Evolutionary conservation across 176 grass and related monocot species (phyloP).

Genomic region (Triticum urartu): DNA sequence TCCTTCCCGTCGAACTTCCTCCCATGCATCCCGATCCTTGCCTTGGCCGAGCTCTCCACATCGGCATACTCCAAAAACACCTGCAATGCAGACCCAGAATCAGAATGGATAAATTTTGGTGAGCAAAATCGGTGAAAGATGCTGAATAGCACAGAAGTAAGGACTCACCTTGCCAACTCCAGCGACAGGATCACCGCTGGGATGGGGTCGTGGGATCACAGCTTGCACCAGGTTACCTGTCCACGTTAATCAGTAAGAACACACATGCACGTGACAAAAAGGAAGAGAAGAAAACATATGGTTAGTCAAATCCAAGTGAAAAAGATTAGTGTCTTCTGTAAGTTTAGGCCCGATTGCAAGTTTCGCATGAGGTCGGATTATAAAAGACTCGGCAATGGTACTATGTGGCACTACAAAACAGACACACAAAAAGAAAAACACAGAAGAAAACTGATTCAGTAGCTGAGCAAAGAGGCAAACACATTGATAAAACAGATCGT

Average conservation of each 20-base stretch:
- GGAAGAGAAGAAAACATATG: background rate
- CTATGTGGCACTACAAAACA: conserved; percentile 51
- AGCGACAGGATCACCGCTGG: conserved; percentile 54
- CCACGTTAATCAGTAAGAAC: conserved; percentile 39
- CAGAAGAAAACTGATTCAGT: conserved; percentile 53
- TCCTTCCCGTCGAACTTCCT: conserved; percentile 79
- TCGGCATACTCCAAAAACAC: conserved; percentile 95
- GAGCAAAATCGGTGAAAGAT: background rate
- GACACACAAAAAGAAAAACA: conserved; percentile 46
- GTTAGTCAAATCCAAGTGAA: conserved; percentile 28
- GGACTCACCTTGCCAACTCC: conserved; percentile 83
- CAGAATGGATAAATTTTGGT: background rate
- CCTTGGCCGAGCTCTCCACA: conserved; percentile 58
- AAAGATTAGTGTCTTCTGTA: conserved; percentile 45
- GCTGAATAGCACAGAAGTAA: background rate
- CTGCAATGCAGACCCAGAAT: conserved; percentile 34
- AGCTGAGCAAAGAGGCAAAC: conserved; percentile 33
- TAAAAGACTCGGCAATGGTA: conserved; percentile 61
- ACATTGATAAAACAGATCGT: background rate
- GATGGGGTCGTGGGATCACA: conserved; percentile 71
- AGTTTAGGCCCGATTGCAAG: conserved; percentile 55
- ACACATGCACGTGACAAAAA: background rate
- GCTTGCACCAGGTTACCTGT: conserved; percentile 91
- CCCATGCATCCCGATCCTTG: conserved; percentile 62
- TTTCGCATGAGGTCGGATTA: conserved; percentile 66